Conservation (phyloP, 2,329 filamentous ascomycete species). For the Arachnomyces sp. region DNA sequence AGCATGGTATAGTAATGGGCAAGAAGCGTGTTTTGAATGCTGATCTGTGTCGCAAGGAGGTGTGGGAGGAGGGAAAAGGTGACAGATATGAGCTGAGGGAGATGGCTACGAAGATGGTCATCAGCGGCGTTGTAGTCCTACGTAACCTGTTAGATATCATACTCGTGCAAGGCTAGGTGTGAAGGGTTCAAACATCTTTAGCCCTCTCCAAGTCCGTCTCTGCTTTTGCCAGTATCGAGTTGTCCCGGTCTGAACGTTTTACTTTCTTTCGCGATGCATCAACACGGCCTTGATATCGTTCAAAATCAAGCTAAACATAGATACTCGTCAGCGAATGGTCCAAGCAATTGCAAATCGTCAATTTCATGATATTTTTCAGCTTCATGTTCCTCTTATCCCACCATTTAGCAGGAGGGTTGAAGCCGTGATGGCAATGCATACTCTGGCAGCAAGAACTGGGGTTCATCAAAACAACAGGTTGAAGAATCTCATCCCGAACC, state of each 20-base stretch:
- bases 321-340: background rate
- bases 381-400: no score
- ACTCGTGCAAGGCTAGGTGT: background rate
- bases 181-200: constrained; percentile 46
- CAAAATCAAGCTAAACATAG: constrained; percentile 57
- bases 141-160: constrained; percentile 10
- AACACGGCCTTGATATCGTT: constrained; percentile 64
- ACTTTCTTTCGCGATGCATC: constrained; percentile 63
- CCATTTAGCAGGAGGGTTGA: no score
- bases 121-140: constrained; percentile 69
- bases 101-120: constrained; percentile 59
- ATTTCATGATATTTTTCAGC: background rate
- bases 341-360: constrained; percentile 1
- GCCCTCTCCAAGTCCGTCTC: constrained; percentile 60
- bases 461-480: no score
- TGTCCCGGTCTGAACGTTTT: constrained; percentile 64
- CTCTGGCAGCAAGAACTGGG: background rate
- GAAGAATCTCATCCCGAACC: constrained; percentile 25
- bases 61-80: constrained; percentile 67
- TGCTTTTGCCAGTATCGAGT: constrained; percentile 59
- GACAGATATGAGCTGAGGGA: constrained; percentile 63
- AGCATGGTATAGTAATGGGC: constrained; percentile 70
- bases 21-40: constrained; percentile 69
- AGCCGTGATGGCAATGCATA: no score
- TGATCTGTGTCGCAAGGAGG: constrained; percentile 60